phyloP scores from a whole-genome alignment of 495 filamentous ascomycete genomes.

The Xylona heveae region DNA sequence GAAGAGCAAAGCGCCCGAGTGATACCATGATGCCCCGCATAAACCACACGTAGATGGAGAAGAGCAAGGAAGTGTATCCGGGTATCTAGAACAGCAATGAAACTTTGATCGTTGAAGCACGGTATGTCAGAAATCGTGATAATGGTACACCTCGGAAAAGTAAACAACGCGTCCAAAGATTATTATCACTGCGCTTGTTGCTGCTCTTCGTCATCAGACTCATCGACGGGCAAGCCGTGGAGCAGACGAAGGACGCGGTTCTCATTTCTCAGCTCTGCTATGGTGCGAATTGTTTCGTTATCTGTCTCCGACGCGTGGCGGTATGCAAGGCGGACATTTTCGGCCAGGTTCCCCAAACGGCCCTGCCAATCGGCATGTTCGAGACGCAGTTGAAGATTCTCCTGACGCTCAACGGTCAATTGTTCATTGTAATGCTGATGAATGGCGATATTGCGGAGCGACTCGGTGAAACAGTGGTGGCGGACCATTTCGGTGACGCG shows the following conservation, averaged over 20 bases:
- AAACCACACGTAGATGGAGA: constrained; percentile 48
- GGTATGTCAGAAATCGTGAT: constrained; percentile 1
- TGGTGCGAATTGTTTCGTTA: background rate
- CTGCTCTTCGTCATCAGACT: background rate
- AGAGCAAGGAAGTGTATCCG: background rate
- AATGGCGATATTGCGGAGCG: constrained; percentile 30
- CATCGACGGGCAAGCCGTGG: background rate
- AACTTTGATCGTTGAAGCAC: constrained; percentile 1
- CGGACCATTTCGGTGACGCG: constrained; percentile 38
- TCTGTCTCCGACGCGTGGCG: background rate
- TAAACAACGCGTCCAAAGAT: too few species aligned
- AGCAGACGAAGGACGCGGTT: background rate
- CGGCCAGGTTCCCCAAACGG: constrained; percentile 1
- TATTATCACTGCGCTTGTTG: background rate
- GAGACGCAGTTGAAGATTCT: constrained; percentile 11
- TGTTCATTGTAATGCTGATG: constrained; percentile 38
- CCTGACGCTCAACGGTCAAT: constrained; percentile 26
- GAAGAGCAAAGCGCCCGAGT: constrained; percentile 44
- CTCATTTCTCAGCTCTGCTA: background rate
- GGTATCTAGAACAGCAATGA: background rate
- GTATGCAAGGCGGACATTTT: constrained; percentile 1
- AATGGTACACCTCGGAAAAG: background rate
- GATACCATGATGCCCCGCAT: constrained; percentile 86
- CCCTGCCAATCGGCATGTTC: constrained; percentile 11
- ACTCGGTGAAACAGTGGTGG: constrained; percentile 38